A percentile compares a stretch with the other conserved stretches of the same genome.
These are phyloP conservation scores for Phyllosticta ampelicida DNA, from an alignment of 2,329 filamentous ascomycete genomes.

Conservation along the genomic window DNA sequence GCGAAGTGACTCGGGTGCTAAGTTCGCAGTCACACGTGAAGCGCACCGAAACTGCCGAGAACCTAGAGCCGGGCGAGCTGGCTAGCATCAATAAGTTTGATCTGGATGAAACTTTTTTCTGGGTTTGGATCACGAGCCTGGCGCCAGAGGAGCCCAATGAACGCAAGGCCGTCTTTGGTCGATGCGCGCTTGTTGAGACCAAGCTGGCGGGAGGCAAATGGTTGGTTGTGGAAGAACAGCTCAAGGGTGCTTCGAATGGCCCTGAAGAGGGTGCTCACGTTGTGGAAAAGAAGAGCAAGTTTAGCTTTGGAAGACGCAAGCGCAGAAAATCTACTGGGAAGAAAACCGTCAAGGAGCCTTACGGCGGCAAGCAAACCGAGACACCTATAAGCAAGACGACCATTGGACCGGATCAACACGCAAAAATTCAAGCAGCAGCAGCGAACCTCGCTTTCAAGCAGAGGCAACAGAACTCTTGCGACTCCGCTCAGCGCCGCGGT, in stretches of 20 bases:
- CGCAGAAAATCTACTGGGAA: constrained; percentile 39
- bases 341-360: constrained; percentile 40
- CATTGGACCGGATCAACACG: constrained; percentile 83
- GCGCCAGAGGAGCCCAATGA: constrained; percentile 77
- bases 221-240: constrained; percentile 92
- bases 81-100: constrained; percentile 81
- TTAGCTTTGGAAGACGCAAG: constrained; percentile 68
- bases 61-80: constrained; percentile 81
- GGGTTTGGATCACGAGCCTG: constrained; percentile 98
- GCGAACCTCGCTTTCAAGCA: constrained; percentile 68
- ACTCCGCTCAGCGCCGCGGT: constrained; percentile 42
- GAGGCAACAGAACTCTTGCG: constrained; percentile 43
- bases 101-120: constrained; percentile 96
- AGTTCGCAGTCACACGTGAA: constrained; percentile 71
- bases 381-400: constrained; percentile 63
- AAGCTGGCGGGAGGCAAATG: constrained; percentile 70
- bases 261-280: constrained; percentile 80
- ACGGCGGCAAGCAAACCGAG: constrained; percentile 38
- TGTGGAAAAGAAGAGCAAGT: constrained; percentile 89
- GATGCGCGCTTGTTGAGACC: constrained; percentile 88
- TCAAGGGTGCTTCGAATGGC: constrained; percentile 82
- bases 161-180: constrained; percentile 85
- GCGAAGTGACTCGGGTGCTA: constrained; percentile 54
- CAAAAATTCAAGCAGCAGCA: constrained; percentile 83
- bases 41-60: constrained; percentile 54